Base-by-base conservation (phyloP, 2,329 filamentous ascomycete species). In the Colletotrichum godetiae region DNA sequence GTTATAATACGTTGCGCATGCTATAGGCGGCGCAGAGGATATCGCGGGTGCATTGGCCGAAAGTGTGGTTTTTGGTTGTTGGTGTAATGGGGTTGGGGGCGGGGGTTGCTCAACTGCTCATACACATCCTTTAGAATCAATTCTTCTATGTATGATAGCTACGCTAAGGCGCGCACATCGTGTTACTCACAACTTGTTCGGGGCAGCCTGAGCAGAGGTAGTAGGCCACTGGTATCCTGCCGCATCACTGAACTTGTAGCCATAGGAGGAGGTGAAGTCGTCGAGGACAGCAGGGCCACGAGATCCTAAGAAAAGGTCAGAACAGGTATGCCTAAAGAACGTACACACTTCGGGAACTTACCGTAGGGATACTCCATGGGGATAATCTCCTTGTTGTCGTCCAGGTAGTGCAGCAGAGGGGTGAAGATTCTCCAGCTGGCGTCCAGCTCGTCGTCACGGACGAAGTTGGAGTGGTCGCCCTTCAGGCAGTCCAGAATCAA, bases 321-420 rank as follows among this genome's bases (percentile, higher is more conserved):
- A 63, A 59, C 59, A 55, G 35, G 37, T 27, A 29, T 15, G 37
- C 19, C 6, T n/a, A 24, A 31, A 24, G 12, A 19, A 49, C 11
- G 19, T n/a, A 13, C 5, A 12, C 24, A 12, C 37, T 53, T 27
- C 31, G 37, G 33, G 4, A 56, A 84, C 93, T 87, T 86, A 98
- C 97, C 97, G 82, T 99, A 99, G 77, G 97, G 96, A 86, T 99
- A 99, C 82, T 98, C 96, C 97, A 99, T 99, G 31, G 97, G 97
- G 74, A 98, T 94, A 77, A 99, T 98, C 86, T 99, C 97, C 90
- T 98, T 98, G 90, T 98, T 98, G 82, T 98, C 95, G 77, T 99
- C 97, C 13, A 99, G 91, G 86, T 99, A 99, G 88, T 99, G 96
- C 76, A 99, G 89, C 49, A 99, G 92, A 78, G 97, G 97, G 2